Base-by-base conservation (phyloP, 148 eudicot genomes). In the Amaranthus hypochondriacus region DNA sequence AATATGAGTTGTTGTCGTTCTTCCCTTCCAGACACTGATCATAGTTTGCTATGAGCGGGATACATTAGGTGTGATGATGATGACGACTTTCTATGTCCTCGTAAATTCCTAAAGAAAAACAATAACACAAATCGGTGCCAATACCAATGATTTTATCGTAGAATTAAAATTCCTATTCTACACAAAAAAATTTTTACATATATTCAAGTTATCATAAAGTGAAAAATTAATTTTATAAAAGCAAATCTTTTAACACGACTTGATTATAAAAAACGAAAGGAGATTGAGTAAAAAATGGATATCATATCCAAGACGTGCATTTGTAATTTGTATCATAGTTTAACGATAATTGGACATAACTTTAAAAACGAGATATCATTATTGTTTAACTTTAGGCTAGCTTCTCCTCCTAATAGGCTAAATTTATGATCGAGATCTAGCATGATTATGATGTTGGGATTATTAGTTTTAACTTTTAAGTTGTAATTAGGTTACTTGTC, bases 401-500 rank as follows among this genome's bases (percentile, higher is more conserved):
- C 13, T 78, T 70, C 39, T 28, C 39, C 39, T 28, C 39, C 39
- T 28, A 28, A 28, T 67, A 53, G 63, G 77, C 11, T 73, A 18
- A 54, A 61, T 62, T 53, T 48, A 73, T 68, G 0, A n/a, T 43
- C 39, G 1, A 28, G 39, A 65, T 64, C 21, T 14, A 62, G 62
- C 74, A 79, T 74, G 46, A 79, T 74, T 28, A 28, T 28, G 39
- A 28, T 28, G 39, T 28, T 28, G 57, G 77, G 13, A 62, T 69
- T 69, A 62, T 69, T 69, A 79, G 77, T 79, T 79, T 73, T 68
- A 73, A 44, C 77, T 79, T 73, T 73, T 54, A 62, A 47, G 56
- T 70, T 71, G 71, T 70, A 42, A 68, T 68, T 78, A 73, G 81
- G 77, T 78, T 60, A 69, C 56, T 78, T 53, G 77, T 78, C 77